Conservation (phyloP, 208 protist genomes). For the Angomonas deanei region DNA sequence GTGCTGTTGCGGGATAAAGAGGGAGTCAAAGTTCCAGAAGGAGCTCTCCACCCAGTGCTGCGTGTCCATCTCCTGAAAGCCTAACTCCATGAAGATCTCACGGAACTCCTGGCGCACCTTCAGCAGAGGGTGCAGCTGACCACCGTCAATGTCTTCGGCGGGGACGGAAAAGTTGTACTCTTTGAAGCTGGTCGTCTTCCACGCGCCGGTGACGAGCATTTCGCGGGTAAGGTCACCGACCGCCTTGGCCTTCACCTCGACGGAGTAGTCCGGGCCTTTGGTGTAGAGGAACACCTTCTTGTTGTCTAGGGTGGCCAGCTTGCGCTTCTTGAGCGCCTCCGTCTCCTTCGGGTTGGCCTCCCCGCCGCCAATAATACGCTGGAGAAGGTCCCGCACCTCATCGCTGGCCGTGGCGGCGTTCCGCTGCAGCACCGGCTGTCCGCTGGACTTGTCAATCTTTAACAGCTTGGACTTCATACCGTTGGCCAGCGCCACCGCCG, state of each 20-base stretch:
- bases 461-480: slow-evolving; percentile 93
- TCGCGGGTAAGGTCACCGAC: slow-evolving; percentile 91
- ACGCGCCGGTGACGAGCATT: slow-evolving; percentile 93
- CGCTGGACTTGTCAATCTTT: slow-evolving; percentile 75
- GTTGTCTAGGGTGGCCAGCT: slow-evolving; percentile 75
- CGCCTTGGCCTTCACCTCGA: slow-evolving; percentile 59
- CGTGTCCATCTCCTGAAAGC: slow-evolving; percentile 99
- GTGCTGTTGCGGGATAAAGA: slow-evolving; percentile 99
- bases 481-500: slow-evolving; percentile 80
- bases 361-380: slow-evolving; percentile 15
- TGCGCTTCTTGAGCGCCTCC: slow-evolving; percentile 90
- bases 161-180: slow-evolving; percentile 95
- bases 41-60: slow-evolving; percentile 98
- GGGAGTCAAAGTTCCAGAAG: slow-evolving; percentile 99
- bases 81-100: slow-evolving; percentile 99
- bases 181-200: slow-evolving; percentile 94
- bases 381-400: slow-evolving; percentile 30
- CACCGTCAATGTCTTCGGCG: slow-evolving; percentile 81
- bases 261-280: slow-evolving; percentile 75
- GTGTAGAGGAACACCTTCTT: slow-evolving; percentile 77
- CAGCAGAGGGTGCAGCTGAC: slow-evolving; percentile 97
- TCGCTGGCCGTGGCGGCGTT: slow-evolving; percentile 34
- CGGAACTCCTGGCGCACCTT: slow-evolving; percentile 98
- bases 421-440: slow-evolving; percentile 39
- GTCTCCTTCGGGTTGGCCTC: slow-evolving; percentile 57